Base-by-base conservation (phyloP, 495 filamentous ascomycete species). In the Barbatosphaeria neglecta region DNA sequence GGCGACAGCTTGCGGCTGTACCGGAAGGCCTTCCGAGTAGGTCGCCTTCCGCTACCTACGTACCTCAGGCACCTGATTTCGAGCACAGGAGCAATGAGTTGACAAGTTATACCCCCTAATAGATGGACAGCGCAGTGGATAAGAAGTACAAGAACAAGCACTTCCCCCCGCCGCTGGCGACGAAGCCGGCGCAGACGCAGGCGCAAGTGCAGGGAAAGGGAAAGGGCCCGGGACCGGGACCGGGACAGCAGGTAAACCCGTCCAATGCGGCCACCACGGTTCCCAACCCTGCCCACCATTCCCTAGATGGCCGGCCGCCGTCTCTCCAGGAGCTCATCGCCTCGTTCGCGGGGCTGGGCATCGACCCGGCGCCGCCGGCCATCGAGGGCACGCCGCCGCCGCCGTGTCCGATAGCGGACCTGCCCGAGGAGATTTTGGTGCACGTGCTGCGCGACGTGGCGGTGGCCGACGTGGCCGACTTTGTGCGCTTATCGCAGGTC, bases 1-100 rank as follows among this genome's bases (percentile, higher is more conserved):
- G 90, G 92, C 4, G 92, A 97, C 51, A 96, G 92, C 62, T 56
- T 98, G 39, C 79, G 74, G 49, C 78, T 92, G 50, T 97, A 98
- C 58, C 77, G 92, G 45, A 87, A 86, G 58, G 92, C 92, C 3
- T 97, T 90, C 56, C 76, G 82, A 55, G 87, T 90, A 63, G 25
- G 69, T 49, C 19, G 8, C 1, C 6, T 22, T 5, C 45, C 20
- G 27, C 13, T 35, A 35, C 13, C 31, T 10, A n/a, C 38, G 22
- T 19, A 6, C 19, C 22, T 44, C 35, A 42, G n/a, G 4, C 2
- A n/a, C 15, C 0, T 18, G 20, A 5, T 37, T 22, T 25, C 52
- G 47, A 25, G 58, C 23, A 51, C n/a, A 23, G 19, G 15, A n/a
- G n/a, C n/a, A n/a, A n/a, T n/a, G n/a, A n/a, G n/a, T n/a, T n/a